phyloP scores from a whole-genome alignment of 352 stramenopile species.

The Peronospora belbahrii region DNA sequence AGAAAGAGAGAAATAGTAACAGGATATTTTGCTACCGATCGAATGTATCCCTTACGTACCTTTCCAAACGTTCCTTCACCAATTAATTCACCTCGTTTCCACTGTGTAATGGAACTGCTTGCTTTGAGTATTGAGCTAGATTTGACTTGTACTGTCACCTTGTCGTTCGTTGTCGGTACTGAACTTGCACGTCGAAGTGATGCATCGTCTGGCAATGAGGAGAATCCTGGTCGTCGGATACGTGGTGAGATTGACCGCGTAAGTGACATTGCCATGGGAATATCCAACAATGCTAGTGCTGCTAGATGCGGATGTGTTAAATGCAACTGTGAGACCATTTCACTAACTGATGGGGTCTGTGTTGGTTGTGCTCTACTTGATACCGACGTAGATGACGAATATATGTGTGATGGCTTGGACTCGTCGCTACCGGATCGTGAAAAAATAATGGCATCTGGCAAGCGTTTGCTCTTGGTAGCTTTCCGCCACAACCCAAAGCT shows the following conservation, averaged over 20 bases:
- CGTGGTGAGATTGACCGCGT: slow-evolving; percentile 45
- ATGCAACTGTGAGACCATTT: slow-evolving; percentile 34
- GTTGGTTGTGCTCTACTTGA: slow-evolving; percentile 1
- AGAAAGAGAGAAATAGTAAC: neutral
- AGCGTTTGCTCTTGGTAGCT: slow-evolving; percentile 28
- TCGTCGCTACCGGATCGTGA: slow-evolving; percentile 8
- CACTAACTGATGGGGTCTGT: slow-evolving; percentile 9
- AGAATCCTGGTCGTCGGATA: slow-evolving; percentile 24
- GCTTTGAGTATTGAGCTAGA: neutral
- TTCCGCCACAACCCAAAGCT: slow-evolving; percentile 59
- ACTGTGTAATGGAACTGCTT: slow-evolving; percentile 58
- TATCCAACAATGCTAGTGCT: slow-evolving; percentile 6
- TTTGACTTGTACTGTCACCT: slow-evolving; percentile 5
- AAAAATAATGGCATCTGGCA: slow-evolving; percentile 48
- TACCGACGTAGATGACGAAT: slow-evolving; percentile 1
- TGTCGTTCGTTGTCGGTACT: slow-evolving; percentile 13
- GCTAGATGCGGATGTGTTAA: slow-evolving; percentile 20
- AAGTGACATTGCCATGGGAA: slow-evolving; percentile 33
- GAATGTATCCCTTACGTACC: slow-evolving; percentile 7
- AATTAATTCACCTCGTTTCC: slow-evolving; percentile 91
- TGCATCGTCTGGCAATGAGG: slow-evolving; percentile 21
- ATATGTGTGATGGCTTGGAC: neutral
- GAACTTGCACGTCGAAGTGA: slow-evolving; percentile 6
- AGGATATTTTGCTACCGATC: neutral
- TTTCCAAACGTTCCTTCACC: slow-evolving; percentile 92